Evolutionary conservation across 2,329 filamentous ascomycete genomes (phyloP), one percentile per base, ranked within the genome.

Genomic region (Aphanocladium album): DNA sequence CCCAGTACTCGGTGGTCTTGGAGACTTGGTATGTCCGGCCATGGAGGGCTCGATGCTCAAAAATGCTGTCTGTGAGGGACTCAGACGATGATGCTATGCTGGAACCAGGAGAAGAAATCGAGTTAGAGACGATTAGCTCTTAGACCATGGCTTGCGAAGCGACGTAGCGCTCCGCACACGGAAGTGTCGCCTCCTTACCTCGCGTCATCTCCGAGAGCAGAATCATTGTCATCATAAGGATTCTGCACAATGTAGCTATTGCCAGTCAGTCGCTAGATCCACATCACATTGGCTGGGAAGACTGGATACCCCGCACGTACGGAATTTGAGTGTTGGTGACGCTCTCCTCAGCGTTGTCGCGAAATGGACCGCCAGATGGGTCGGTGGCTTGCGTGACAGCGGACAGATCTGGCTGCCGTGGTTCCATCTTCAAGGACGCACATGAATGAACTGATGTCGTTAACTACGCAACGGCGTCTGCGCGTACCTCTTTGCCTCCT

Each of bases 51-150:
- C 72, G 70, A 57, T 73, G 73, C 41, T 72, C 66, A 27, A 70
- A 67, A 39, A 74, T 70, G 61, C 70, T 73, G 7, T 70, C 69
- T 4, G 68, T 67, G 3, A 75, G 64, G 16, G 72, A 74, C 1
- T 67, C 66, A 0, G 71, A 73, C 2, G 71, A 73, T 14, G 67
- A 69, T 4, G 45, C 12, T 39, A 63, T 41, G 53, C 68, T 69
- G 25, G 19, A 45, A 23, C 43, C 14, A n/a, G 49, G 4, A 9
- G n/a, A n/a, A 1, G 2, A 35, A 53, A 9, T n/a, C 16, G 7
- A 21, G 12, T 17, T n/a, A 21, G 53, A 30, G 27, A 43, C 51
- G 54, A 55, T 49, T 37, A 19, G 30, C 27, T 30, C 30, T 5
- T 30, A 5, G 23, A 27, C 12, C 8, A 14, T 12, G 23, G 41